A percentile compares a stretch with the other conserved stretches of the same genome.
These are phyloP conservation scores for Mycena leptocephala DNA, from an alignment of 768 basidiomycete species.

Conservation along the genomic window DNA sequence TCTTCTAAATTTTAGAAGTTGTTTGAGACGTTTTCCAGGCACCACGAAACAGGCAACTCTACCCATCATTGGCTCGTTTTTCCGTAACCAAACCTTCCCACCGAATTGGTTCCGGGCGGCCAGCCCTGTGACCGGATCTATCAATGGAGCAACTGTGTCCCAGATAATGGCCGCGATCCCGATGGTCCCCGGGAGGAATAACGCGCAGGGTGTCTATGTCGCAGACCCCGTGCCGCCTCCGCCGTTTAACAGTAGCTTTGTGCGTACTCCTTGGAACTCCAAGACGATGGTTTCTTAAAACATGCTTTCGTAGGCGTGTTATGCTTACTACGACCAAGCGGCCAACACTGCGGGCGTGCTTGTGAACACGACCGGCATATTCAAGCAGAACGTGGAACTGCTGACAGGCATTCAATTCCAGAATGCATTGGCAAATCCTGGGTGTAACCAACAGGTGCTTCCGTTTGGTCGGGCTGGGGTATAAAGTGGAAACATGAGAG, in stretches of 20 bases:
- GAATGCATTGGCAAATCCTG: conserved; percentile 16
- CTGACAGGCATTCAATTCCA: conserved; percentile 27
- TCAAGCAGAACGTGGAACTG: conserved; percentile 30
- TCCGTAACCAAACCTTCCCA: conserved; percentile 33
- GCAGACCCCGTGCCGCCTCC: conserved; percentile 30
- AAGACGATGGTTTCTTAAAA: background rate
- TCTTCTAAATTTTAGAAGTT: background rate
- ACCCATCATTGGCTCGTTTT: conserved; percentile 23
- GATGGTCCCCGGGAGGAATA: conserved; percentile 21
- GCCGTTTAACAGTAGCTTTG: conserved; percentile 34
- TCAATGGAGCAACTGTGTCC: background rate
- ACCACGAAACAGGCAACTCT: conserved; percentile 32
- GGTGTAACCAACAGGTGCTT: conserved; percentile 25
- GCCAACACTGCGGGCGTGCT: conserved; percentile 14
- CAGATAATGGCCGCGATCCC: conserved; percentile 2
- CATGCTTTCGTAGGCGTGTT: conserved; percentile 6
- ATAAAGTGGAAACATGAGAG: background rate
- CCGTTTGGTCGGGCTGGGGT: conserved; percentile 32
- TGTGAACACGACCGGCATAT: conserved; percentile 31
- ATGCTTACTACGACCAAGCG: conserved; percentile 28
- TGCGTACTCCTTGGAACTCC: background rate
- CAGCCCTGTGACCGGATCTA: conserved; percentile 19
- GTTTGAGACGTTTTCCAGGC: background rate
- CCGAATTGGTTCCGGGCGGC: conserved; percentile 31
- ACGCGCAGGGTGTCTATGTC: conserved; percentile 31